Base-by-base conservation (phyloP, 768 basidiomycete species). In the Amanita polypyramis region DNA sequence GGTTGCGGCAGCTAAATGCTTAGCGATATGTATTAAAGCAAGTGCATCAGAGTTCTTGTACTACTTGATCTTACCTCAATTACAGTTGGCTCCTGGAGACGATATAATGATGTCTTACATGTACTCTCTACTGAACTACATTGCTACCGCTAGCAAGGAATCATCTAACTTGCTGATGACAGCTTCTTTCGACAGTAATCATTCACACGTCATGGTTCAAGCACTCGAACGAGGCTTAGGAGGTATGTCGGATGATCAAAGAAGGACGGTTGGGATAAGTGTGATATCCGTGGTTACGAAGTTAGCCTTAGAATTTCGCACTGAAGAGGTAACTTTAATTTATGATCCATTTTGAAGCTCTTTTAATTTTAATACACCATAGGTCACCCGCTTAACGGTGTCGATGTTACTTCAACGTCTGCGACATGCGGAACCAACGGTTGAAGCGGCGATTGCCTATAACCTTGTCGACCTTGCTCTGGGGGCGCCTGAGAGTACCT, bases 101-200 rank as follows among this genome's bases (percentile, higher is more conserved):
- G 92, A 93, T 59, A 75, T 92, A 32, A 75, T 88, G 60, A 83
- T 93, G 77, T 97, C 94, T 3, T 90, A 93, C 55, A 85, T 97
- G 81, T 97, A 98, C 62, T 96, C 95, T 4, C 76, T 98, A 10
- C 73, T 98, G 51, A 97, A 98, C 60, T 86, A 88, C 61, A 84
- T 97, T 51, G 80, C 88, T 1, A 80, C 86, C 3, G 82, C 89
- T 2, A 84, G 81, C 68, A 87, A 85, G 58, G 86, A 87, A 40
- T 75, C 79, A 42, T 68, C 74, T 2, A 65, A 55, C 0, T 27
- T 30, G 23, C 10, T 41, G 12, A 9, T 40, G 8, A 23, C 46
- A 32, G 21, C 20, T 9, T 32, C 47, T 12, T 27, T 35, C 3
- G 46, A 25, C 29, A 42, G 20, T 21, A 27, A 21, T 25, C 21